Evolutionary conservation across 2,329 filamentous ascomycete species (phyloP).

Genomic region (Bipolaris oryzae): DNA sequence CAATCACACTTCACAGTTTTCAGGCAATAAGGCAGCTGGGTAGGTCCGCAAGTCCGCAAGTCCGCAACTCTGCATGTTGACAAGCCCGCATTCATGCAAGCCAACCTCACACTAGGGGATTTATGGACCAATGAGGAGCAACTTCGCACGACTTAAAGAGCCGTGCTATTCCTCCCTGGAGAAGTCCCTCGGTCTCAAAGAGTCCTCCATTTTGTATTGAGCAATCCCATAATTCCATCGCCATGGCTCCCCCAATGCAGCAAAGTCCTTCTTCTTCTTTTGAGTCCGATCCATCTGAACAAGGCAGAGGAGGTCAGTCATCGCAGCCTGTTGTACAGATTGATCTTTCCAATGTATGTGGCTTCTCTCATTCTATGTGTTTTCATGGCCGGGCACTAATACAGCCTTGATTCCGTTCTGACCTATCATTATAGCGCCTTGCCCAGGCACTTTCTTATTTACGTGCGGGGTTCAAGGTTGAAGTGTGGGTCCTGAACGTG

Average conservation of each 20-base stretch:
- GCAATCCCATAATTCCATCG: background rate
- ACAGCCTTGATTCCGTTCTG: background rate
- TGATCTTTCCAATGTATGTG: background rate
- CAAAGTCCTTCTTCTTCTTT: background rate
- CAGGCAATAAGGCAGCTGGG: constrained; percentile 12
- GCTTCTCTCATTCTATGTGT: background rate
- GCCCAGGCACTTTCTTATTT: background rate
- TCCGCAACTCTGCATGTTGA: background rate
- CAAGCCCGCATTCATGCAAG: constrained; percentile 16
- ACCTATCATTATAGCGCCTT: background rate
- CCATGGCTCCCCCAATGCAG: background rate
- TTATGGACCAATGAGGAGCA: background rate
- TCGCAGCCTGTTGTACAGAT: background rate
- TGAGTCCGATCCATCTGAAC: no score
- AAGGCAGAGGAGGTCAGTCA: background rate
- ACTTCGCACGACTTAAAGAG: background rate
- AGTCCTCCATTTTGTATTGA: background rate
- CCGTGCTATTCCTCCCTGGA: background rate
- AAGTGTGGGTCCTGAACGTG: background rate
- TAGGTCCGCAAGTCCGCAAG: constrained; percentile 15
- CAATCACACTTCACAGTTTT: background rate
- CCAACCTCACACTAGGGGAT: constrained; percentile 7
- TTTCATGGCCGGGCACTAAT: no score
- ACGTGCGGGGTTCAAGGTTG: background rate
- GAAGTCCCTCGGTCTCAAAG: background rate